Base-by-base conservation (phyloP, 164 flowering plant genomes). In the Buxus sempervirens region DNA sequence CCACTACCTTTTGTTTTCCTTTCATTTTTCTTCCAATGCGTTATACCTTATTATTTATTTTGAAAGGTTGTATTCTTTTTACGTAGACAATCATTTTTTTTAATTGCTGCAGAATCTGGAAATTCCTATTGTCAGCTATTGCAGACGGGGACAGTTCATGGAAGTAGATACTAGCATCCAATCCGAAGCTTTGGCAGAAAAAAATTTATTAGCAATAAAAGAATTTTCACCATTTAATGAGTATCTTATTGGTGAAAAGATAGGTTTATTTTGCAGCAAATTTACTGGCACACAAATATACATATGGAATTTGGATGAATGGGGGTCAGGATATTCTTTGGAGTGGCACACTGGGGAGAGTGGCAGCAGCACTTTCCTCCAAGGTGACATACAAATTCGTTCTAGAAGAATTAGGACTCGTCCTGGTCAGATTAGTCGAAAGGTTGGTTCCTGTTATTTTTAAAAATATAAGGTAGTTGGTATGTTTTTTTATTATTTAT, bases 221-320 rank as follows among this genome's bases (percentile, higher is more conserved):
- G 81, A 82, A 18, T 84, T 73, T 75, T 86, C 90, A 60, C 84
- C 85, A 24, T 86, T 84, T 69, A 71, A 86, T 70, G 78, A 86
- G 78, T 85, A 82, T 66, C 76, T 80, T 20, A 82, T 86, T 67
- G 90, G 88, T 62, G 80, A 74, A 69, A 85, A 83, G 48, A 71
- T 74, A 32, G 82, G 74, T 9, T 54, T 81, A 54, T 84, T 86
- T 59, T 28, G 54, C 36, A 73, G 56, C 58, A 70, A 70, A 20
- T 68, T 73, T 6, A 83, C 83, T 25, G 90, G 88, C 54, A 84
- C 90, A 67, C 90, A 86, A 66, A 82, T 86, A 65, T 83, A 80
- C 72, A 80, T 84, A 54, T 86, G 90, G 88, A 83, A 86, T 73
- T 69, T 86, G 70, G 88, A 84, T 65, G 67, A 76, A 65, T 84